Percentiles rank a stretch among this genome's conserved stretches.
These are phyloP conservation scores for Monosporascus sp. DNA, from an alignment of 2,329 filamentous ascomycete species.

Conservation along the genomic window DNA sequence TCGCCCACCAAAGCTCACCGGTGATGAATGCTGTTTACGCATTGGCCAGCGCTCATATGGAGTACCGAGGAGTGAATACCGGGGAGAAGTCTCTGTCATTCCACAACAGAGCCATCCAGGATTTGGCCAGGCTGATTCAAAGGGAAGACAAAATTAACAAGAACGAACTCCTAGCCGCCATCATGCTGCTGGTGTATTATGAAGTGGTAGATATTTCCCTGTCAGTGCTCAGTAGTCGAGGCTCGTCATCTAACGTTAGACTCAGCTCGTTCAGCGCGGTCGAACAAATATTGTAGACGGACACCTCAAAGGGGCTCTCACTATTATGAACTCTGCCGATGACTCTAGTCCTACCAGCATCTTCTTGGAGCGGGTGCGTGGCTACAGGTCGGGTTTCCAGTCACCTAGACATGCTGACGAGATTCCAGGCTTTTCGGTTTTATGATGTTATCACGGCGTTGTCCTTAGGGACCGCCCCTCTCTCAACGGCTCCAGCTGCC, in stretches of 20 bases:
- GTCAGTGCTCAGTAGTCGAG: neutral
- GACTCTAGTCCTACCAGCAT: conserved; percentile 45
- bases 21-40: conserved; percentile 83
- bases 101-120: conserved; percentile 54
- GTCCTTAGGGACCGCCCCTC: conserved; percentile 53
- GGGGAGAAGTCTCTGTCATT: conserved; percentile 53
- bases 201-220: conserved; percentile 48
- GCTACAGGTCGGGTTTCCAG: neutral
- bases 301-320: conserved; percentile 57
- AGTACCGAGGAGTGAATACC: conserved; percentile 53
- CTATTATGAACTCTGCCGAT: conserved; percentile 49
- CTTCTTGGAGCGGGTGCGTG: conserved; percentile 52
- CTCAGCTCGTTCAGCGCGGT: conserved; percentile 54
- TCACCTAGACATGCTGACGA: conserved; percentile 14
- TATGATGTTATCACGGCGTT: conserved; percentile 61
- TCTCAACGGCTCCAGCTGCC: conserved; percentile 44
- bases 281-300: conserved; percentile 55
- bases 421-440: conserved; percentile 53
- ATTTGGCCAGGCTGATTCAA: conserved; percentile 51
- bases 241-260: conserved; percentile 8
- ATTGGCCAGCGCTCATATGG: conserved; percentile 75
- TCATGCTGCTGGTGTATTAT: conserved; percentile 58
- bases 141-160: conserved; percentile 42
- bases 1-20: conserved; percentile 48
- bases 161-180: conserved; percentile 55